Conservation (phyloP, 1,284 basidiomycete genomes). For the Melampsora larici-populina region DNA sequence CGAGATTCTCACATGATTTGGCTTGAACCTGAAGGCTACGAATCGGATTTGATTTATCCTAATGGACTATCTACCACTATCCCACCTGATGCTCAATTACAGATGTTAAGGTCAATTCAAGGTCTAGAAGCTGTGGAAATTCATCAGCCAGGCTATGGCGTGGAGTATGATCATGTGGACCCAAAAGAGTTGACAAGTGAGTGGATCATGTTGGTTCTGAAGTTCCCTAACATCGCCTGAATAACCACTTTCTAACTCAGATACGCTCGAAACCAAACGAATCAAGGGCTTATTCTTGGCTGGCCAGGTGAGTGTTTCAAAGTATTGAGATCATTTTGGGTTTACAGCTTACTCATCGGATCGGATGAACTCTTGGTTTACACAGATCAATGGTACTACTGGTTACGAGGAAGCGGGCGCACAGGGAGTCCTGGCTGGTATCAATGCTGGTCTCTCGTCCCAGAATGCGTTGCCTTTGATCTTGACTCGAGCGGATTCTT, state of each 20-base stretch:
- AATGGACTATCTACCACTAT: slow-evolving; percentile 83
- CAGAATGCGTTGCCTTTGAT: slow-evolving; percentile 61
- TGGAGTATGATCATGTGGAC: slow-evolving; percentile 89
- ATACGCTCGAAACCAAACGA: slow-evolving; percentile 77
- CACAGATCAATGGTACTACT: slow-evolving; percentile 62
- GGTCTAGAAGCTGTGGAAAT: slow-evolving; percentile 79
- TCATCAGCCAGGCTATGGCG: slow-evolving; percentile 79
- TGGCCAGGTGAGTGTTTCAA: slow-evolving; percentile 69
- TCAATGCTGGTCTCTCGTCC: slow-evolving; percentile 75
- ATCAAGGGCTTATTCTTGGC: slow-evolving; percentile 80
- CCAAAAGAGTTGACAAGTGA: slow-evolving; percentile 70
- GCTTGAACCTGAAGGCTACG: slow-evolving; percentile 86
- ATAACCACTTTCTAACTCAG: slow-evolving; percentile 53
- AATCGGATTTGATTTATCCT: slow-evolving; percentile 80
- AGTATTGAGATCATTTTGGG: background rate
- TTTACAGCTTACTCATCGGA: background rate
- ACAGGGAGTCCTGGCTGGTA: slow-evolving; percentile 76
- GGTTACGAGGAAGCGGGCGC: slow-evolving; percentile 89
- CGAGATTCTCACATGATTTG: slow-evolving; percentile 72
- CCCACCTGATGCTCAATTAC: slow-evolving; percentile 74
- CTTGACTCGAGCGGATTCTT: slow-evolving; percentile 76
- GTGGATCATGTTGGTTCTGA: slow-evolving; percentile 49
- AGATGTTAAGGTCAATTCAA: slow-evolving; percentile 74
- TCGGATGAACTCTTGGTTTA: background rate
- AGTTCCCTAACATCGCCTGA: background rate